These are phyloP conservation scores for Prunus armeniaca DNA, from an alignment of 306 rosid species.

Conservation along the genomic window DNA sequence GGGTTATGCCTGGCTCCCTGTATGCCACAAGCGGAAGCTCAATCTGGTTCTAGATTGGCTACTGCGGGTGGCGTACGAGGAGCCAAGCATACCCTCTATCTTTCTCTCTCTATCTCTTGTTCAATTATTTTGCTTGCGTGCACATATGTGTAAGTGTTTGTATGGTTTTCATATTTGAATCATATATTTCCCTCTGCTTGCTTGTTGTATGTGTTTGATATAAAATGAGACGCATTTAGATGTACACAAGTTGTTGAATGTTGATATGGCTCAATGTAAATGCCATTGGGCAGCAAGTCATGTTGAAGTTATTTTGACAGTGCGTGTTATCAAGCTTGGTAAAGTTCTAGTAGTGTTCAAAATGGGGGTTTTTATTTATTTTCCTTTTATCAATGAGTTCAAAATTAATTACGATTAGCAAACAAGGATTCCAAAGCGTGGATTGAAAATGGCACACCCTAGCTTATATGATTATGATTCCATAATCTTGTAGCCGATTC, in stretches of 20 bases:
- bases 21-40: slow-evolving; percentile 40
- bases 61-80: slow-evolving; percentile 37
- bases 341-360: not conserved
- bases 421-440: not conserved
- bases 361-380: not conserved
- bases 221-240: too few species aligned
- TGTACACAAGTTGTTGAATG: too few species aligned
- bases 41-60: slow-evolving; percentile 19
- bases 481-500: not conserved
- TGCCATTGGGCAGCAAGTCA: too few species aligned
- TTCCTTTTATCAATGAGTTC: not conserved
- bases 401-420: not conserved
- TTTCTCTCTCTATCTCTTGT: not conserved
- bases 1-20: slow-evolving; percentile 45
- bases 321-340: not conserved
- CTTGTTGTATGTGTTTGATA: too few species aligned
- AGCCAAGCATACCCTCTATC: slow-evolving; percentile 36
- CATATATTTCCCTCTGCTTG: too few species aligned
- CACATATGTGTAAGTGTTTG: not conserved
- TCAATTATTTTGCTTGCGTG: not conserved
- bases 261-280: too few species aligned
- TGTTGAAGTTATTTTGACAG: too few species aligned
- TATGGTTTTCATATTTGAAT: not conserved
- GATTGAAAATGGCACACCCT: too few species aligned
- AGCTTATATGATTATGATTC: not conserved